These are phyloP conservation scores for Nicotiana knightiana DNA, from an alignment of 257 asterid species.

Conservation along the genomic window DNA sequence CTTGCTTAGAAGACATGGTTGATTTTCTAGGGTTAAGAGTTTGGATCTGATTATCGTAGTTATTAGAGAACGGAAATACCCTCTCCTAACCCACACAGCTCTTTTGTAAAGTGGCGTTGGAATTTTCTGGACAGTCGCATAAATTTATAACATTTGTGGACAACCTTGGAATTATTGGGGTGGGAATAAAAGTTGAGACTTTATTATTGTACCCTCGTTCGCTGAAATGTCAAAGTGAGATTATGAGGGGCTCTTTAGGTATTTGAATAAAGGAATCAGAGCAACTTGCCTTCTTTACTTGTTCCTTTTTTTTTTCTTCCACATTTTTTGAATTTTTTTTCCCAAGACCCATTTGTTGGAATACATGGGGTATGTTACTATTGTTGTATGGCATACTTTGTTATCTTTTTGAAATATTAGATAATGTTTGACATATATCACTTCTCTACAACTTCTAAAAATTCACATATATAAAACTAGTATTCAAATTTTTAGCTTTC, in stretches of 20 bases:
- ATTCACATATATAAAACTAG: no score
- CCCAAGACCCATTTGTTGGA: no score
- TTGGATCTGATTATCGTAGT: background rate
- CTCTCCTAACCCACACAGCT: background rate
- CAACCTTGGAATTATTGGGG: background rate
- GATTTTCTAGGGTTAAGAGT: background rate
- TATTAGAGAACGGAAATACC: background rate
- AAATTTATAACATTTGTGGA: background rate
- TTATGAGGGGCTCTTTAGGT: background rate
- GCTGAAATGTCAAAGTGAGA: background rate
- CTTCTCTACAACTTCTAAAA: no score
- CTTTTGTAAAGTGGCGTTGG: background rate
- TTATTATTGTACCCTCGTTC: background rate
- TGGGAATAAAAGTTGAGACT: background rate
- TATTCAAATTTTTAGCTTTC: no score
- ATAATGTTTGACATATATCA: no score
- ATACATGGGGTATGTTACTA: no score
- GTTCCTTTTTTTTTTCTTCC: no score
- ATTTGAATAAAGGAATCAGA: background rate
- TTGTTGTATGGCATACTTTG: no score
- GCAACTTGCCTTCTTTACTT: background rate
- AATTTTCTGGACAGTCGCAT: background rate
- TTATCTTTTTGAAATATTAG: no score
- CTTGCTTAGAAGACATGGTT: slow-evolving; percentile 10
- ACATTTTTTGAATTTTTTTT: no score